A percentile compares a stretch with the other conserved stretches of the same genome.
Evolutionary conservation across 768 basidiomycete species (phyloP).

Genomic region (Tricholoma saponaceum): DNA sequence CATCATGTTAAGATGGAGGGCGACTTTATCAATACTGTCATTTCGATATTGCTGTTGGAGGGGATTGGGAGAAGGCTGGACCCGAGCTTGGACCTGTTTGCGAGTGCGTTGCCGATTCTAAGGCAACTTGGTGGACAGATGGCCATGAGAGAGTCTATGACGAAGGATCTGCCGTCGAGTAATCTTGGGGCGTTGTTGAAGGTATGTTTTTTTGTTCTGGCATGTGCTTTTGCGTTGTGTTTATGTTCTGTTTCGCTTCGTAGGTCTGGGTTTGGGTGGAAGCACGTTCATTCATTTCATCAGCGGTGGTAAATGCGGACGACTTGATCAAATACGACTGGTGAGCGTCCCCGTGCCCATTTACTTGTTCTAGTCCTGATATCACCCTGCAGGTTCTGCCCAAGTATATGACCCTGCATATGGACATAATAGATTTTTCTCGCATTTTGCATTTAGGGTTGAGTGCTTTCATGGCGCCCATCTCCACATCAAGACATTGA

Average conservation of each 20-base stretch:
- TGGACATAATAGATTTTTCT: no score
- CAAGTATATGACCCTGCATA: slow-evolving; percentile 20
- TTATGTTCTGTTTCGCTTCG: slow-evolving; percentile 4
- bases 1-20: slow-evolving; percentile 99
- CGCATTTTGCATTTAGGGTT: background rate
- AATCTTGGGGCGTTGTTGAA: slow-evolving; percentile 87
- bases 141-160: slow-evolving; percentile 62
- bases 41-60: slow-evolving; percentile 89
- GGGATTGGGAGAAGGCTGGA: slow-evolving; percentile 95
- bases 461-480: background rate
- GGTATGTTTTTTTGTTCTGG: slow-evolving; percentile 38
- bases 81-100: slow-evolving; percentile 90
- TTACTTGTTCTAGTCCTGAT: background rate
- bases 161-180: slow-evolving; percentile 55
- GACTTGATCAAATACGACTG: slow-evolving; percentile 84
- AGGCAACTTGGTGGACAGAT: slow-evolving; percentile 90
- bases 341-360: slow-evolving; percentile 41
- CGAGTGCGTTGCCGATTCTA: slow-evolving; percentile 90
- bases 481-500: background rate
- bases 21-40: slow-evolving; percentile 97
- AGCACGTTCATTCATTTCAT: slow-evolving; percentile 80
- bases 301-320: slow-evolving; percentile 78
- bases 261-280: slow-evolving; percentile 94
- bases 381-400: slow-evolving; percentile 19
- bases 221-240: background rate